Conservation (phyloP, 345 rosid species). For the Linum tenue region DNA sequence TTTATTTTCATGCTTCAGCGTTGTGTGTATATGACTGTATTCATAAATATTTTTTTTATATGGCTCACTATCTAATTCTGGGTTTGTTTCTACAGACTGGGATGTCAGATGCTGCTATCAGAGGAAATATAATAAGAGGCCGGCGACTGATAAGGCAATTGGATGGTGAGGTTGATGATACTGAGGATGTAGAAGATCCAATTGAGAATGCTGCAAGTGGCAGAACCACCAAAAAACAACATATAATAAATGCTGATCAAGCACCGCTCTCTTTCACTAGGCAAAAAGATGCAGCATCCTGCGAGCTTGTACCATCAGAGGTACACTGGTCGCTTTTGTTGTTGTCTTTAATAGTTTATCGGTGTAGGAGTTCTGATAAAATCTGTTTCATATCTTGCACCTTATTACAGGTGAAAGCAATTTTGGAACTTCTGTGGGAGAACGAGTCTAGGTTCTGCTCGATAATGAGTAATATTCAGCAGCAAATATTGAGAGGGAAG, state of each 20-base stretch:
- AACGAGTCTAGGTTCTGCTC: constrained; percentile 74
- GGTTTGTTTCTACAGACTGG: constrained; percentile 32
- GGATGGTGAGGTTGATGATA: constrained; percentile 26
- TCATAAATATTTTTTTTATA: not conserved
- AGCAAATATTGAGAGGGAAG: constrained; percentile 31
- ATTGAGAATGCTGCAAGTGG: constrained; percentile 23
- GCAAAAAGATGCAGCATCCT: constrained; percentile 26
- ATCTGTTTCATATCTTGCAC: not conserved
- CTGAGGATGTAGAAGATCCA: constrained; percentile 26
- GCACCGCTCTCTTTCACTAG: constrained; percentile 25
- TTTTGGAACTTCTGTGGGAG: constrained; percentile 61
- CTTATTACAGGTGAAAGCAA: constrained; percentile 47
- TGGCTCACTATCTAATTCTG: not conserved
- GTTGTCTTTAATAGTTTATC: not conserved
- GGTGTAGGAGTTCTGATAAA: not conserved
- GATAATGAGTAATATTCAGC: constrained; percentile 66
- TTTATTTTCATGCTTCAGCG: not conserved
- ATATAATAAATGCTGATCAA: constrained; percentile 16
- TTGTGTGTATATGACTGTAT: not conserved
- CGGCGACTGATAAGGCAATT: constrained; percentile 24
- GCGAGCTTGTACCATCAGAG: constrained; percentile 65
- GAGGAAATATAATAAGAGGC: constrained; percentile 47
- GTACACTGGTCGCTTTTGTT: constrained; percentile 30
- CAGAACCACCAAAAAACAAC: constrained; percentile 22
- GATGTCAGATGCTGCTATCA: constrained; percentile 29